Conservation (phyloP, 2,329 filamentous ascomycete species). For the Fusarium verticillioides region DNA sequence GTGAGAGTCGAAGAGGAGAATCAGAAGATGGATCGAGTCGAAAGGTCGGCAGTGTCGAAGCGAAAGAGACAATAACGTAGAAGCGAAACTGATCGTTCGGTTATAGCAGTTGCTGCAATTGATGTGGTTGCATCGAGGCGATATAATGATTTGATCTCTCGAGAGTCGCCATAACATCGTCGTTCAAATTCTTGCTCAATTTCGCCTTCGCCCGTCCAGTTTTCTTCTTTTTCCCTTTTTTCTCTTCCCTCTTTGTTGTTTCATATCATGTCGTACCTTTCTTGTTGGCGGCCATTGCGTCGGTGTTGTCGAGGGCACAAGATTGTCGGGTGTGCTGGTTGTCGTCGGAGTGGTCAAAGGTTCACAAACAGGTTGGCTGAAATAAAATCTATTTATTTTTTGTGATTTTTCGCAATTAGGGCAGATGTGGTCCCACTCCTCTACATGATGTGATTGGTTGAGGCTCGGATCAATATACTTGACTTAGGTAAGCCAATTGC, state of each 20-base stretch:
- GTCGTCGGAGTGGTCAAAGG: conserved; percentile 38
- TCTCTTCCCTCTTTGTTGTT: conserved; percentile 17
- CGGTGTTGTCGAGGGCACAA: conserved; percentile 43
- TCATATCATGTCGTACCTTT: conserved; percentile 59
- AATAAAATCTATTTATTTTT: conserved; percentile 2
- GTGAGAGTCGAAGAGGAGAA: conserved; percentile 5
- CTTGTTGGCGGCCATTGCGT: conserved; percentile 53
- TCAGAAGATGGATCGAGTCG: conserved; percentile 13
- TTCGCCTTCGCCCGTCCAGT: conserved; percentile 12
- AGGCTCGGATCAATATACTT: accelerated
- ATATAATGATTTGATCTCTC: conserved; percentile 10
- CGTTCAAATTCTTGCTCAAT: conserved; percentile 16
- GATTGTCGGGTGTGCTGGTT: conserved; percentile 42
- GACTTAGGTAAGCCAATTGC: not conserved
- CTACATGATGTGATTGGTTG: not conserved
- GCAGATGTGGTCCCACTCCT: not conserved
- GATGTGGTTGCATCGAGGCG: conserved; percentile 4
- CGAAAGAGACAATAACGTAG: not conserved
- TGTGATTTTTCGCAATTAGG: conserved; percentile 34
- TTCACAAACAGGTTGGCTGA: conserved; percentile 25
- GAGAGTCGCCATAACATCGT: conserved; percentile 10
- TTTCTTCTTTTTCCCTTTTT: conserved; percentile 3
- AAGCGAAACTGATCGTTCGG: not conserved
- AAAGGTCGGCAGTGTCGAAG: conserved; percentile 18
- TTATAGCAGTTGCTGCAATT: not conserved